Evolutionary conservation across 495 filamentous ascomycete genomes (phyloP), one percentile per base, ranked within the genome.

Genomic region (Rostrohypoxylon terebratum): DNA sequence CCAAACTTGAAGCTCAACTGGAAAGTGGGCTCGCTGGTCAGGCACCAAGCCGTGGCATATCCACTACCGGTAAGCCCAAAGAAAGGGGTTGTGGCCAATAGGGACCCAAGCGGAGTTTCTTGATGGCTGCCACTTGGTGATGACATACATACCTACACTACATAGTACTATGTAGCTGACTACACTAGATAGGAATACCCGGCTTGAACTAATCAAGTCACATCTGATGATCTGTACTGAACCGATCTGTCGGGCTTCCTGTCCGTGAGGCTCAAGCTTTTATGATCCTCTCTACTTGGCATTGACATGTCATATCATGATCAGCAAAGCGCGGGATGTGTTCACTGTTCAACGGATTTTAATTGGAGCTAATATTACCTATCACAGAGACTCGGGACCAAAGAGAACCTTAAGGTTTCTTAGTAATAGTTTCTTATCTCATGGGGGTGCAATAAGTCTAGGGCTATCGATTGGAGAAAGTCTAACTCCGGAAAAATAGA

Each of bases 11-110:
- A 45, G 42, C 42, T 45, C 42, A 45, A 20, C 42, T 20, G 20
- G n/a, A 45, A 45, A 18, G 5, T 45, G 9, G 18, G 8, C 42
- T 45, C 18, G 42, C 20, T 20, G 16, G 42, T 45, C 42, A 45
- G 42, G 42, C 42, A 45, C 16, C 42, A 20, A 45, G 42, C 42
- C 42, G 16, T 45, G 42, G 42, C 42, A 45, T 45, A 45, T 45
- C 42, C 42, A 45, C 42, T 5, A 18, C 3, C 20, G 16, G 16
- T 4, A 45, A 45, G 42, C 42, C 42, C 42, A 45, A 45, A 20
- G 42, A 45, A 45, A 20, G 42, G 42, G 42, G 42, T 20, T 7
- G 4, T 45, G 20, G 42, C 42, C 42, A 45, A 45, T 45, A n/a
- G 42, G 42, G 16, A 45, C 16, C 20, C 16, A 20, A 20, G 4